phyloP scores from a whole-genome alignment of 2,329 filamentous ascomycete species.

The Aschersonia sp. region DNA sequence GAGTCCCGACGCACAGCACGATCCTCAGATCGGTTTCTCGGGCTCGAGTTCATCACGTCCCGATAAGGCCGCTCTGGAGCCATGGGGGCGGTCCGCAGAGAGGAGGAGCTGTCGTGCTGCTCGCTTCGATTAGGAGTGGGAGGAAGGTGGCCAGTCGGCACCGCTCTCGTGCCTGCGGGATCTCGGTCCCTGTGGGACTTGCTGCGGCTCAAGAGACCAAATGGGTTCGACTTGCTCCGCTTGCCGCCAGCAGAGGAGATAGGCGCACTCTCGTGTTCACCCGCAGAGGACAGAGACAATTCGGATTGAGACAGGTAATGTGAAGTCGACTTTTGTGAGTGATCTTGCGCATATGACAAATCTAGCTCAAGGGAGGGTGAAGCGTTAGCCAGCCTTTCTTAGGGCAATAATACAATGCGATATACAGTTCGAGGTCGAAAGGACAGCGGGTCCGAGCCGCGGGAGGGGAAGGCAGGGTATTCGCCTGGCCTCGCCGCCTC shows the following conservation, averaged over 20 bases:
- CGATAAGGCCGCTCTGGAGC: constrained; percentile 52
- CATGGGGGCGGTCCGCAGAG: constrained; percentile 47
- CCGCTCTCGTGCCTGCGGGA: constrained; percentile 22
- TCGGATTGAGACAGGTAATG: constrained; percentile 34
- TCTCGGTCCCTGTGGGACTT: constrained; percentile 38
- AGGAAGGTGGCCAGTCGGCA: constrained; percentile 9
- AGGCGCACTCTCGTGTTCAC: constrained; percentile 27
- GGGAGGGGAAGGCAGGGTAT: background rate
- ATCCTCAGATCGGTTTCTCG: constrained; percentile 61
- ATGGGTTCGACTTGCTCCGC: constrained; percentile 39
- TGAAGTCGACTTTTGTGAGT: constrained; percentile 23
- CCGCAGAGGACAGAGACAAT: constrained; percentile 33
- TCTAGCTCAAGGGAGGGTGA: constrained; percentile 5
- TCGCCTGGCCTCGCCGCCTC: background rate
- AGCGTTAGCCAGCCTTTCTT: background rate
- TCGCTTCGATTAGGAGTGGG: constrained; percentile 12
- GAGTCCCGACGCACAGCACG: constrained; percentile 34
- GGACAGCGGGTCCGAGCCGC: too few species aligned
- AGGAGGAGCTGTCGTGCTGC: constrained; percentile 13
- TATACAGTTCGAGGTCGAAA: background rate
- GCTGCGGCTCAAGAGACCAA: constrained; percentile 35
- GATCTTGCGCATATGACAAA: constrained; percentile 14
- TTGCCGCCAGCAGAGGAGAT: constrained; percentile 20
- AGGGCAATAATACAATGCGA: background rate
- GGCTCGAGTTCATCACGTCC: constrained; percentile 49